Evolutionary conservation across 2,329 filamentous ascomycete species (phyloP).

Genomic region (Talaromyces atroroseus): DNA sequence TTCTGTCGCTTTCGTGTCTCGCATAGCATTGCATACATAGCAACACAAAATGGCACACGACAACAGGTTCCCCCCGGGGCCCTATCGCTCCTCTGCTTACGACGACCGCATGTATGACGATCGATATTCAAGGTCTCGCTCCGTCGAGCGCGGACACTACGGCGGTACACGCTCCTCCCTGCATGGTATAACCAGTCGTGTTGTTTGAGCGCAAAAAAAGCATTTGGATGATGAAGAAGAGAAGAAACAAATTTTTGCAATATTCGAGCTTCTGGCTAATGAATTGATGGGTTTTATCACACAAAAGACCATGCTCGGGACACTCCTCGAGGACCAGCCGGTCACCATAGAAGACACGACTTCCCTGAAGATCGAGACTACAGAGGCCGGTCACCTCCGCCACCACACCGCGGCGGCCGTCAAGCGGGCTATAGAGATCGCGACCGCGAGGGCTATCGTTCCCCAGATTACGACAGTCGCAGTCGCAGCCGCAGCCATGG

Average conservation of each 20-base stretch:
- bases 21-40: not conserved
- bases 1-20: not conserved
- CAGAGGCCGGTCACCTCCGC: conserved; percentile 33
- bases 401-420: conserved; percentile 29
- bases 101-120: conserved; percentile 45
- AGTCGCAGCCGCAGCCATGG: conserved; percentile 33
- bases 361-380: conserved; percentile 29
- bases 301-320: conserved; percentile 33
- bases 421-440: conserved; percentile 36
- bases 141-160: conserved; percentile 31
- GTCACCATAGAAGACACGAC: conserved; percentile 34
- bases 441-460: conserved; percentile 44
- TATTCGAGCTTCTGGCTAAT: conserved; percentile 34
- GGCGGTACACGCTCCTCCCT: conserved; percentile 42
- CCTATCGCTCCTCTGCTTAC: conserved; percentile 20
- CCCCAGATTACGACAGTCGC: conserved; percentile 29
- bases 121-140: conserved; percentile 36
- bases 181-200: conserved; percentile 36
- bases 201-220: conserved; percentile 16
- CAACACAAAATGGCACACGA: conserved; percentile 13
- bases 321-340: conserved; percentile 30
- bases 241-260: conserved; percentile 4
- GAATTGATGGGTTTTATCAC: conserved; percentile 16
- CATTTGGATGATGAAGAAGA: conserved; percentile 2
- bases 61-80: conserved; percentile 20